These are phyloP conservation scores for Myxozyma udenii DNA, from an alignment of 805 yeast genomes.

Conservation along the genomic window DNA sequence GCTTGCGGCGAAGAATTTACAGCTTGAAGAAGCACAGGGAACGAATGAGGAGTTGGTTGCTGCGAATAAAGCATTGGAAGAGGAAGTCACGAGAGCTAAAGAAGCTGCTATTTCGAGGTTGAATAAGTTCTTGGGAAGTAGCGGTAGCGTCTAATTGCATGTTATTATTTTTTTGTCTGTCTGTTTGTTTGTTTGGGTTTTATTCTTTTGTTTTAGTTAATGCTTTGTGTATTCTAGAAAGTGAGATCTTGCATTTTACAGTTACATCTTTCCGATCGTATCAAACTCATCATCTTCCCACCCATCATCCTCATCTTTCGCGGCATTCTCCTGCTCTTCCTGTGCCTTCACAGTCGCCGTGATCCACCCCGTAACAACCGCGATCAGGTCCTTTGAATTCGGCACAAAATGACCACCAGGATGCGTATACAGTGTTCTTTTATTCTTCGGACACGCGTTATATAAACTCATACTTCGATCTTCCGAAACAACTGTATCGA, in stretches of 20 bases:
- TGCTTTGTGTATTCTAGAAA: neutral
- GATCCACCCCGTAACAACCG: slow-evolving; percentile 37
- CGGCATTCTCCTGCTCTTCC: slow-evolving; percentile 5
- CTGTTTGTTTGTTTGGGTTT: neutral
- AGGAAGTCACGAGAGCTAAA: slow-evolving; percentile 5
- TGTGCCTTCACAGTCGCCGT: slow-evolving; percentile 6
- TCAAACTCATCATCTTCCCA: slow-evolving; percentile 41
- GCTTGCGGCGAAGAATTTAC: slow-evolving; percentile 7
- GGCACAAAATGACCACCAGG: slow-evolving; percentile 99
- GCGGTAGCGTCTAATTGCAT: neutral
- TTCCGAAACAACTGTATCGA: slow-evolving; percentile 80
- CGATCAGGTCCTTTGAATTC: slow-evolving; percentile 60
- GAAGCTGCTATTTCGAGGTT: slow-evolving; percentile 11
- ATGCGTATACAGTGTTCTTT: slow-evolving; percentile 58
- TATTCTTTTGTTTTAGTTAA: neutral
- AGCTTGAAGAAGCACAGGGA: slow-evolving; percentile 16
- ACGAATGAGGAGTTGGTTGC: slow-evolving; percentile 10
- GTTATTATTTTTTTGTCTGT: neutral
- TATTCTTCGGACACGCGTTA: slow-evolving; percentile 46
- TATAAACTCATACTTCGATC: slow-evolving; percentile 63
- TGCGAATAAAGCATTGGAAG: slow-evolving; percentile 7
- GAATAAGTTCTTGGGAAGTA: slow-evolving; percentile 18
- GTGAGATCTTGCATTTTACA: neutral
- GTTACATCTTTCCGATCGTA: slow-evolving; percentile 31
- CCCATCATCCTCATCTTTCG: slow-evolving; percentile 32